phyloP scores from a whole-genome alignment of 1,284 basidiomycete species.

The Rhodotorula sp. region DNA sequence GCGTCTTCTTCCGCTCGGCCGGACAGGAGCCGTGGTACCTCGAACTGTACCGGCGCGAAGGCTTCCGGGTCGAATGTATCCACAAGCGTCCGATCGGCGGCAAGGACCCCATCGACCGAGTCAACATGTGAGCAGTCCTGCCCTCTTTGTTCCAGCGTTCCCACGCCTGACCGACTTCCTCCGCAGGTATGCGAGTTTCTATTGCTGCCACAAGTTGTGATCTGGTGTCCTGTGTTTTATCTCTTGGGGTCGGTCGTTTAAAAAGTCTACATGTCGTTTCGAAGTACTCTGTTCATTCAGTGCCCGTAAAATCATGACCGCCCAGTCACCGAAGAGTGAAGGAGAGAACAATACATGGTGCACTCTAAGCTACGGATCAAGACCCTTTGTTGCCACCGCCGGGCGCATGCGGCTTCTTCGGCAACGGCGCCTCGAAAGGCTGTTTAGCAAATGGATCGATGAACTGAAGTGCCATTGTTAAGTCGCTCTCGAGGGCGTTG shows the following conservation, averaged over 20 bases:
- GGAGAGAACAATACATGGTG: no score
- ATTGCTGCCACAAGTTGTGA: conserved; percentile 47
- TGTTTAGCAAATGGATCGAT: neutral
- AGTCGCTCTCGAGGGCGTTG: conserved; percentile 33
- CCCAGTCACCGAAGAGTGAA: no score
- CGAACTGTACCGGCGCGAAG: conserved; percentile 57
- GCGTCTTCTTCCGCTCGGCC: conserved; percentile 70
- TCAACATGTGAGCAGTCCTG: conserved; percentile 60
- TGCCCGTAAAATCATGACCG: neutral
- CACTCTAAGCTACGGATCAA: no score
- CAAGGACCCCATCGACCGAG: conserved; percentile 58
- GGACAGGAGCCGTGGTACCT: conserved; percentile 73
- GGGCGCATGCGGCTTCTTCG: neutral
- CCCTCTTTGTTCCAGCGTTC: no score
- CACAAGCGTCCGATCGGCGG: conserved; percentile 46
- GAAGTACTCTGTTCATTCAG: neutral
- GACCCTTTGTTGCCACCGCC: no score
- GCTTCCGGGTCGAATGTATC: conserved; percentile 55
- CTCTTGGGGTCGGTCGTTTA: no score
- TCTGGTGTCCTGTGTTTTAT: neutral
- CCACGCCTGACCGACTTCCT: neutral
- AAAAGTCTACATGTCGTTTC: no score
- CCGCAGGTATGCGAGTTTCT: conserved; percentile 51
- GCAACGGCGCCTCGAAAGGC: neutral
- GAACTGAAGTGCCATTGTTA: conserved; percentile 28